Evolutionary conservation across 2,329 filamentous ascomycete genomes (phyloP), one percentile per base, ranked within the genome.

Genomic region (Paramyrothecium sp.): DNA sequence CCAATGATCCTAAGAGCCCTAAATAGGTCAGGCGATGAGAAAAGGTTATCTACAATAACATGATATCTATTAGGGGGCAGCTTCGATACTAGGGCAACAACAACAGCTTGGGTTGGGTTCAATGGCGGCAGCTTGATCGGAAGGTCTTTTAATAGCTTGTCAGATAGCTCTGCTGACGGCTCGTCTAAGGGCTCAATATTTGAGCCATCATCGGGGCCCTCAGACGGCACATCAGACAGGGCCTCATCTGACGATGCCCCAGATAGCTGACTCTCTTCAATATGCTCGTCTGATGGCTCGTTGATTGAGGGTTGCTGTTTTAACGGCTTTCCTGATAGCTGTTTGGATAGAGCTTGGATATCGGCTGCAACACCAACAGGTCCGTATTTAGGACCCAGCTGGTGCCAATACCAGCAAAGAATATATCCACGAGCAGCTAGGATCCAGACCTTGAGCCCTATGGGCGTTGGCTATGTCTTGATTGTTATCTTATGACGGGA

Each of bases 31-130:
- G 22, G 47, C 2, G 49, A 53, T 0, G 54, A 60, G 41, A 61
- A 61, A 20, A 63, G 58, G 55, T 59, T 62, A 59, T 62, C 46
- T n/a, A 56, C n/a, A 21, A 62, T 59, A 56, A 63, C 56, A 48
- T 61, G 41, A 51, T 64, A 58, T 50, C 7, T 62, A n/a, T 44
- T 22, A 21, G 49, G 52, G 26, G 30, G 46, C 23, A 64, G 60
- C 38, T 13, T 13, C 46, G 59, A 54, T 19, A 60, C 10, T 56
- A 63, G 56, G 51, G 55, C 26, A 30, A 30, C 10, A 10, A 30
- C 26, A 10, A 34, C 26, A 10, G 26, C 26, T 30, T 30, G 26
- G 4, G 26, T 30, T 10, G 26, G 10, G 10, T 30, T 30, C 26
- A 30, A 30, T 10, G 26, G 26, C 4, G 26, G 26, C 26, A 30